Percentiles rank a stretch among this genome's conserved stretches.
These are phyloP conservation scores for Leucocoprinus sp. DNA, from an alignment of 768 basidiomycete species.

Conservation along the genomic window DNA sequence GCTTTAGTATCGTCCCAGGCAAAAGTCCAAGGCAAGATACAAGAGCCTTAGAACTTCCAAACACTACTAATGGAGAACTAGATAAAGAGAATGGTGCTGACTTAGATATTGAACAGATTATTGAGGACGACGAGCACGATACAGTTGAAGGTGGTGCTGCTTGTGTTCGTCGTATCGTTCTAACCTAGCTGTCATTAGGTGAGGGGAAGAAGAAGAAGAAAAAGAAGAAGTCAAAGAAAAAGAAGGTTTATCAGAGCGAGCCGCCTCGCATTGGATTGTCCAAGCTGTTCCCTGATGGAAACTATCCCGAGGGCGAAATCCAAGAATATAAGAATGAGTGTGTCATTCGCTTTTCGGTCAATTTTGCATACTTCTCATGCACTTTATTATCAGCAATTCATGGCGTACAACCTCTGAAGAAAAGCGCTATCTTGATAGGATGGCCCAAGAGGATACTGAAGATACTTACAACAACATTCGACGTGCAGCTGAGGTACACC, in stretches of 20 bases:
- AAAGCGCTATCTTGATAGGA: conserved; percentile 72
- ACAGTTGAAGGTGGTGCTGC: conserved; percentile 17
- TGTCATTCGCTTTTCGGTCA: conserved; percentile 24
- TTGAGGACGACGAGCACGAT: conserved; percentile 17
- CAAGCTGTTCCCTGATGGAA: conserved; percentile 80
- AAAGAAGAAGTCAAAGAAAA: conserved; percentile 63
- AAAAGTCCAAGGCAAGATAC: neutral
- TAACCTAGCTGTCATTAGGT: conserved; percentile 20
- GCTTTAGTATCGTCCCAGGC: no score
- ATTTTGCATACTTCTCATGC: conserved; percentile 2
- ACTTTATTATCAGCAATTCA: conserved; percentile 48
- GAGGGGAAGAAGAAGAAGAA: conserved; percentile 82
- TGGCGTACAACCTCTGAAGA: conserved; percentile 91
- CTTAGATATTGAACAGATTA: conserved; percentile 15
- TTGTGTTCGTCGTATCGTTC: conserved; percentile 13
- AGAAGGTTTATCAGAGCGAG: conserved; percentile 76
- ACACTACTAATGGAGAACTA: neutral
- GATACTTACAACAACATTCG: conserved; percentile 86
- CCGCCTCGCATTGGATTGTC: conserved; percentile 86
- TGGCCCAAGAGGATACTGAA: conserved; percentile 72
- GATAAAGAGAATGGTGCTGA: neutral
- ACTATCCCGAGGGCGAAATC: conserved; percentile 87
- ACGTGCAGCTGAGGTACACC: conserved; percentile 91
- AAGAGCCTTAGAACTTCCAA: conserved; percentile 2
- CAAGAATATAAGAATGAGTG: conserved; percentile 91